Evolutionary conservation across 495 filamentous ascomycete species (phyloP).

Genomic region (Neurospora sublineolata): DNA sequence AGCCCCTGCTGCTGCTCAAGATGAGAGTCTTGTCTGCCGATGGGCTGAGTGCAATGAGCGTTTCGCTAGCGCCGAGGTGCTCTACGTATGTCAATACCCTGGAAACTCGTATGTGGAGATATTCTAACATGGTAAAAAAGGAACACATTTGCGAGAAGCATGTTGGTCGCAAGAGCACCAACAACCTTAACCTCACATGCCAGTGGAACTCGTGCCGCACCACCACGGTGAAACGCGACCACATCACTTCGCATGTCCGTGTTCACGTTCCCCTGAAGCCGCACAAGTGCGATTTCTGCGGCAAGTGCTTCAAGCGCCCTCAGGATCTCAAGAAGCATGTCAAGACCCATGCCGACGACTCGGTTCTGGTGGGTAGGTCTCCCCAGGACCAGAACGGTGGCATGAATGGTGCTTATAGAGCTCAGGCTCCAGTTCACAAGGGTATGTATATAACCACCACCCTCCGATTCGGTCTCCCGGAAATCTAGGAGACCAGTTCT

Average conservation of each 20-base stretch:
- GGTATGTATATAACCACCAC: conserved; percentile 30
- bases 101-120: neutral
- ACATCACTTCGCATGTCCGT: conserved; percentile 98
- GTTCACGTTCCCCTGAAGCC: conserved; percentile 97
- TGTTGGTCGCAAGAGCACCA: conserved; percentile 96
- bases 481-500: neutral
- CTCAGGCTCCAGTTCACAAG: conserved; percentile 33
- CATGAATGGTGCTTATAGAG: conserved; percentile 47
- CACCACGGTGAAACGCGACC: conserved; percentile 96
- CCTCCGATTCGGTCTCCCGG: neutral
- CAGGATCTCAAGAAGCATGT: conserved; percentile 99
- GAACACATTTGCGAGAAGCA: conserved; percentile 98
- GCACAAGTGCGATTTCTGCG: conserved; percentile 96
- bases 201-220: conserved; percentile 95
- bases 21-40: conserved; percentile 66
- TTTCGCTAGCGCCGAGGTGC: conserved; percentile 63
- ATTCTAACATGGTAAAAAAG: conserved; percentile 30
- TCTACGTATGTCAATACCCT: conserved; percentile 62
- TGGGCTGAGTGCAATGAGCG: conserved; percentile 81
- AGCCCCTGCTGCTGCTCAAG: conserved; percentile 24
- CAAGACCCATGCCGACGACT: conserved; percentile 99
- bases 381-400: conserved; percentile 54
- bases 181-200: conserved; percentile 95
- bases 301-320: conserved; percentile 97
- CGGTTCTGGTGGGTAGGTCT: conserved; percentile 65